Percentiles rank a stretch among this genome's conserved stretches.
Conservation (phyloP, 768 basidiomycete species). For the Cystoderma amianthinum region DNA sequence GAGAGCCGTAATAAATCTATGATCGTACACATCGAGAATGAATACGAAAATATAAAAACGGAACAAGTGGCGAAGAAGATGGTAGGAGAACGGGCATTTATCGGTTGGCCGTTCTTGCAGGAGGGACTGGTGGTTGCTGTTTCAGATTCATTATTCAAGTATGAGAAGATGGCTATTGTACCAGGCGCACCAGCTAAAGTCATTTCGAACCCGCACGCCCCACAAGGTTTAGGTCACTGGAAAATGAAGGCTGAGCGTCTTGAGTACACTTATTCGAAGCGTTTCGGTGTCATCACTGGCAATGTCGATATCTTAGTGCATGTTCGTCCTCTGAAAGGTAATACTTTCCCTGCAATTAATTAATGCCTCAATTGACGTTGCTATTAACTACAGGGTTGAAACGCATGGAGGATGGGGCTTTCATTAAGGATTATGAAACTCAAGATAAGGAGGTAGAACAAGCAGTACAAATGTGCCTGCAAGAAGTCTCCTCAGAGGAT, state of each 20-base stretch:
- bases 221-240: conserved; percentile 67
- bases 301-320: conserved; percentile 77
- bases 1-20: conserved; percentile 93
- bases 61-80: conserved; percentile 70
- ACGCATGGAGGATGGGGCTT: conserved; percentile 80
- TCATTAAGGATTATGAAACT: conserved; percentile 92
- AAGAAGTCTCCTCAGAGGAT: conserved; percentile 81
- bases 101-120: conserved; percentile 92
- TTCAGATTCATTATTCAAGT: conserved; percentile 83
- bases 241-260: conserved; percentile 75
- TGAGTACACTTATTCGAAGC: conserved; percentile 83
- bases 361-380: conserved; percentile 1
- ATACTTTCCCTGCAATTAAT: conserved; percentile 7
- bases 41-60: conserved; percentile 56
- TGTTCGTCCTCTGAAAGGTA: conserved; percentile 88
- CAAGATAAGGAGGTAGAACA: conserved; percentile 77
- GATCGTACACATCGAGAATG: conserved; percentile 79
- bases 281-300: conserved; percentile 81
- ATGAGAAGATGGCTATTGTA: conserved; percentile 61
- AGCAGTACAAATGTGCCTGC: conserved; percentile 81
- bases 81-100: conserved; percentile 72
- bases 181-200: conserved; percentile 47
- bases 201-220: conserved; percentile 67
- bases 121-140: conserved; percentile 85
- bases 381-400: conserved; percentile 74